Conservation (phyloP, 78 protist species). For the Dictyostelium discoideum region DNA sequence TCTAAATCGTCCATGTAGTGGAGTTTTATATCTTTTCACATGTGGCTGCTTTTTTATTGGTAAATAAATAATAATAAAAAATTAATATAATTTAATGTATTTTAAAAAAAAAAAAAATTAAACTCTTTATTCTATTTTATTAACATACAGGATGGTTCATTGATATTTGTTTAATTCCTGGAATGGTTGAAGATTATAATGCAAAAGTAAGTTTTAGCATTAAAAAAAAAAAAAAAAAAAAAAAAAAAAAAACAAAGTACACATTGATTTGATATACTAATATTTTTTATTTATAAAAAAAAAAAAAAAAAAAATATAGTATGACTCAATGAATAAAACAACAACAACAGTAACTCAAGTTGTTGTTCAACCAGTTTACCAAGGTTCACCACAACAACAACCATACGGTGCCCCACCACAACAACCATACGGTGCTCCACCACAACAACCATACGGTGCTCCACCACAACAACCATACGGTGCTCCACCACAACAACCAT, state of each 20-base stretch:
- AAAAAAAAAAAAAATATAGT: not conserved
- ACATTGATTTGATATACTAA: not conserved
- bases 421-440: not conserved
- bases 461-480: slow-evolving; percentile 19
- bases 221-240: not conserved
- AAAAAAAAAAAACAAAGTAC: not conserved
- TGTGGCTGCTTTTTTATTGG: slow-evolving; percentile 39
- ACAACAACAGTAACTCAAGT: not conserved
- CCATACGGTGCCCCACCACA: not conserved
- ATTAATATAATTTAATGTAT: too few species aligned
- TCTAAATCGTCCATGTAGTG: slow-evolving; percentile 26
- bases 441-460: not conserved
- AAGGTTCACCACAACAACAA: not conserved
- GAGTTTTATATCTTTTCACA: slow-evolving; percentile 31
- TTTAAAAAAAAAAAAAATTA: too few species aligned
- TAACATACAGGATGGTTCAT: not conserved
- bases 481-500: not conserved
- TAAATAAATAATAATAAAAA: not conserved
- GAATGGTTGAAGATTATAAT: slow-evolving; percentile 30
- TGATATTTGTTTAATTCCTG: slow-evolving; percentile 35
- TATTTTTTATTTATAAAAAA: not conserved
- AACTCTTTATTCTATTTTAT: not conserved
- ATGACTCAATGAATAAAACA: not conserved
- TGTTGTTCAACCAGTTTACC: not conserved
- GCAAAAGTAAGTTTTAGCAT: not conserved